These are phyloP conservation scores for Pseudoperonospora humuli DNA, from an alignment of 352 stramenopile species.

Conservation along the genomic window DNA sequence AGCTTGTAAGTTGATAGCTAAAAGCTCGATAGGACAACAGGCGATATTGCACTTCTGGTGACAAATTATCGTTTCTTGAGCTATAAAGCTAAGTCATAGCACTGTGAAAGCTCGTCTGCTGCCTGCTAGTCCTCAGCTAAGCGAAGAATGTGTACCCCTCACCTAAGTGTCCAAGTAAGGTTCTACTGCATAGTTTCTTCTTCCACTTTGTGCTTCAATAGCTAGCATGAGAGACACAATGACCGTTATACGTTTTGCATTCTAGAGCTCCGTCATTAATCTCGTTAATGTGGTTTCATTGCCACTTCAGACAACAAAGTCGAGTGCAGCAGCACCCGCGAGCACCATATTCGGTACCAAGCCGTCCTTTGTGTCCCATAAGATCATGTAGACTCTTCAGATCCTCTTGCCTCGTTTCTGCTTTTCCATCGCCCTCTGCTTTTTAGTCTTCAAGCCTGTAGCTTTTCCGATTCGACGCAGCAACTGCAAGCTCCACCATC, in stretches of 20 bases:
- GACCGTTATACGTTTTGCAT: conserved; percentile 12
- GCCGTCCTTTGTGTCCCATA: background rate
- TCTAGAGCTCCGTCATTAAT: conserved; percentile 4
- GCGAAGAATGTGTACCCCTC: conserved; percentile 63
- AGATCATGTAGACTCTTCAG: conserved; percentile 1
- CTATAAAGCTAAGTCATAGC: conserved; percentile 45
- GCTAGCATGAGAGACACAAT: conserved; percentile 4
- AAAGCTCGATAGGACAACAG: too few species aligned
- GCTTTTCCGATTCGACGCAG: conserved; percentile 73
- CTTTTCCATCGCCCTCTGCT: conserved; percentile 34
- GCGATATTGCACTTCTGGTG: conserved; percentile 59
- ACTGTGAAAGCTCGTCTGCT: conserved; percentile 67
- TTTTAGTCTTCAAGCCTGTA: conserved; percentile 69
- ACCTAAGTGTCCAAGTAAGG: conserved; percentile 68
- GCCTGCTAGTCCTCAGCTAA: conserved; percentile 56
- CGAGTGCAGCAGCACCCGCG: too few species aligned
- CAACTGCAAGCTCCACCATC: conserved; percentile 78
- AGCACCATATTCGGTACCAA: background rate
- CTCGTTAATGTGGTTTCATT: conserved; percentile 13
- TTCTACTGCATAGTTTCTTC: too few species aligned
- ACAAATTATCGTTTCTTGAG: conserved; percentile 30
- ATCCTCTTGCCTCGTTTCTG: conserved; percentile 18
- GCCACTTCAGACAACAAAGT: conserved; percentile 16
- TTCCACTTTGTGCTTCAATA: conserved; percentile 12
- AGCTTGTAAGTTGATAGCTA: too few species aligned